phyloP scores from a whole-genome alignment of 2,329 filamentous ascomycete species.

The Xylaria sp. region DNA sequence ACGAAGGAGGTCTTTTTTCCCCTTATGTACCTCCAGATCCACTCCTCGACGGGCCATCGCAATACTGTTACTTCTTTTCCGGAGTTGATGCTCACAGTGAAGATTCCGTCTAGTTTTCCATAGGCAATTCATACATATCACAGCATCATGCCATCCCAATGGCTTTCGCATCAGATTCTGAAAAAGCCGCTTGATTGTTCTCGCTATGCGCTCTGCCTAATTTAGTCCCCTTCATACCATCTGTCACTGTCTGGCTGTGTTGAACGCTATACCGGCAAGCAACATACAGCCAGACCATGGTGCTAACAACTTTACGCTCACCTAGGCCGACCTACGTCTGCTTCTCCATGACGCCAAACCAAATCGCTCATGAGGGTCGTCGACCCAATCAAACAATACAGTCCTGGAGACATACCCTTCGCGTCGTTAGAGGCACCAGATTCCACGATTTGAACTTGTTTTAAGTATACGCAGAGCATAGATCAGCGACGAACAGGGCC shows the following conservation, averaged over 20 bases:
- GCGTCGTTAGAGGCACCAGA: background rate
- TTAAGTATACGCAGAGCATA: background rate
- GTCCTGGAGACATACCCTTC: background rate
- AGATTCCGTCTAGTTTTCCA: background rate
- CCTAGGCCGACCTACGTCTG: background rate
- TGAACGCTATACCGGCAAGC: background rate
- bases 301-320: background rate
- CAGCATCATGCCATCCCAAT: background rate
- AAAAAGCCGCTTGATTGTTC: background rate
- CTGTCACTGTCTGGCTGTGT: background rate
- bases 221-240: background rate
- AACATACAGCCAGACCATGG: background rate
- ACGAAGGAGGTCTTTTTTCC: background rate
- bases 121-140: background rate
- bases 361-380: background rate
- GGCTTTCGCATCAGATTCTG: background rate
- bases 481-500: constrained; percentile 19
- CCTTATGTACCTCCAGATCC: background rate
- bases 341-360: background rate
- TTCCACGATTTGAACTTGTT: constrained; percentile 1
- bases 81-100: background rate
- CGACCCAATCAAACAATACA: background rate
- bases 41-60: too few species aligned
- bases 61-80: background rate
- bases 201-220: background rate